Conservation (phyloP, 179 eudicot species). For the Silene coronaria region DNA sequence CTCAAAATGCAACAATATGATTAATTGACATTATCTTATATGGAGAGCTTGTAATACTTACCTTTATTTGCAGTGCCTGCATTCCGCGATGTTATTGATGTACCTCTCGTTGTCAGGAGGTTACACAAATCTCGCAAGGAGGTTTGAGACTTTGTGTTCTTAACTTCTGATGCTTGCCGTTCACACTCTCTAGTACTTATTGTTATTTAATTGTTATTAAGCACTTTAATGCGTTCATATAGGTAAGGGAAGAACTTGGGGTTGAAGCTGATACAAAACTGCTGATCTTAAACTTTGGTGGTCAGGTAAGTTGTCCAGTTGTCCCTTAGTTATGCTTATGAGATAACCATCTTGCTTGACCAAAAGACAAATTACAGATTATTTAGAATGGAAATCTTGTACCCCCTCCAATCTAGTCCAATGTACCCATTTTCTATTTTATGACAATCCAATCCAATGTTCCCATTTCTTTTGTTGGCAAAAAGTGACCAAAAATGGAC, state of each 20-base stretch:
- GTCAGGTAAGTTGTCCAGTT: slow-evolving; percentile 52
- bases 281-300: slow-evolving; percentile 91
- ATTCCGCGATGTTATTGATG: slow-evolving; percentile 93
- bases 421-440: too few species aligned
- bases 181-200: background rate
- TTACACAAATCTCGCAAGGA: slow-evolving; percentile 81
- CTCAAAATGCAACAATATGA: background rate
- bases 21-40: background rate
- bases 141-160: slow-evolving; percentile 55
- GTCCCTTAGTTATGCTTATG: background rate
- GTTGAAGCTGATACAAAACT: slow-evolving; percentile 68
- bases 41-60: background rate
- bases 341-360: background rate
- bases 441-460: too few species aligned
- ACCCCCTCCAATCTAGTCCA: too few species aligned
- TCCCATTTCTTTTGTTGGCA: too few species aligned
- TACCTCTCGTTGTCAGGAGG: slow-evolving; percentile 95
- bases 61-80: slow-evolving; percentile 81
- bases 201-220: slow-evolving; percentile 13
- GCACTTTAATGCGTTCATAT: background rate
- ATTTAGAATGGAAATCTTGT: background rate
- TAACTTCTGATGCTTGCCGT: slow-evolving; percentile 8
- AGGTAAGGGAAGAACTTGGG: slow-evolving; percentile 81
- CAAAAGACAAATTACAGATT: background rate
- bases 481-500: too few species aligned